Evolutionary conservation across 768 basidiomycete species (phyloP).

Genomic region (Leccinum pellstonianum): DNA sequence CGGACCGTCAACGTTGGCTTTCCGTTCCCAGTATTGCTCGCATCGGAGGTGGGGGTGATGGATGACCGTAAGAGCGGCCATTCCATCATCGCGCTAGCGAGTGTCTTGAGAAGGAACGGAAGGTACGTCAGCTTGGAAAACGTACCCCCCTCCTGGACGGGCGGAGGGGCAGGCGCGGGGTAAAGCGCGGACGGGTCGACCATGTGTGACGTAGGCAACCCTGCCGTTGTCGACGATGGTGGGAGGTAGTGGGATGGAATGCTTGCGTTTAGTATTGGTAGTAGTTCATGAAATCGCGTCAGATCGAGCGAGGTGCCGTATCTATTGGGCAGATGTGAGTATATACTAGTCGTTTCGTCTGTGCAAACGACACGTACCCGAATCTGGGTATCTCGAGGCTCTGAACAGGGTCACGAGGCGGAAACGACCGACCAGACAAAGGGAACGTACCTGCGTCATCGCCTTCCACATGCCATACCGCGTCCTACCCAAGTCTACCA

Average conservation of each 20-base stretch:
- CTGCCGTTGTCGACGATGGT: conserved; percentile 36
- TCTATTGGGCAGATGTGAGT: conserved; percentile 33
- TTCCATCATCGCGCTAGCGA: conserved; percentile 74
- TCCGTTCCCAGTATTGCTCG: conserved; percentile 3
- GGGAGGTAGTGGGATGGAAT: conserved; percentile 61
- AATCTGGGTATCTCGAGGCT: conserved; percentile 87
- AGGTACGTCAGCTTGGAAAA: conserved; percentile 76
- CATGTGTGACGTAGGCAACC: conserved; percentile 19
- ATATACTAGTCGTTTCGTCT: neutral
- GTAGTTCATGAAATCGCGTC: conserved; percentile 60
- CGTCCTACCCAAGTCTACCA: conserved; percentile 59
- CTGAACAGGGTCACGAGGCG: conserved; percentile 34
- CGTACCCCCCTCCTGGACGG: conserved; percentile 50
- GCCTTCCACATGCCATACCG: conserved; percentile 87
- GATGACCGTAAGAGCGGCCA: conserved; percentile 84
- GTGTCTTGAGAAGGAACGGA: conserved; percentile 80
- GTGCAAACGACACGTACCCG: conserved; percentile 44
- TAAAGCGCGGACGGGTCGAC: conserved; percentile 42
- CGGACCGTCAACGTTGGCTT: conserved; percentile 75
- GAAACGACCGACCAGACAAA: neutral
- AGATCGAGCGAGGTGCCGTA: conserved; percentile 77
- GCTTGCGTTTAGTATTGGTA: conserved; percentile 63
- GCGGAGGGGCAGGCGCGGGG: conserved; percentile 38
- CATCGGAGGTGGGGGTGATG: conserved; percentile 47
- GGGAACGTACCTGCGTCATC: conserved; percentile 67